Base-by-base conservation (phyloP, 164 flowering plant species). In the Dillenia turbinata region DNA sequence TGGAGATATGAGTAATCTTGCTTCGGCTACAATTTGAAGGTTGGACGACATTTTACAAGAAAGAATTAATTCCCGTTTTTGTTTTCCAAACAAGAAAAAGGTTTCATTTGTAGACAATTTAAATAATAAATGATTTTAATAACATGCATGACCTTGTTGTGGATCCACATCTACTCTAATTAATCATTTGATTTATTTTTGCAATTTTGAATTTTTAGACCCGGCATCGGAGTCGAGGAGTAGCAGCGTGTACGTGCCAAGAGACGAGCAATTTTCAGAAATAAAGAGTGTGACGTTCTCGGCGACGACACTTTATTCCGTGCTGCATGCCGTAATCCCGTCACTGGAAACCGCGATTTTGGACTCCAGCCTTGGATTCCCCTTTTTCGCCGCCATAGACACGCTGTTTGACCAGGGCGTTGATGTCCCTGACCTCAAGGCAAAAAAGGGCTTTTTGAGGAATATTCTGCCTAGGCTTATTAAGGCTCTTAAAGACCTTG, bases 251-350 rank as follows among this genome's bases (percentile, higher is more conserved):
- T 71, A 71, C 43, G 70, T 71, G 63, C 74, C 74, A 46, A 60
- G 74, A 52, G 74, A 71, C n/a, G 75, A 67, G 13, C 10, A 45
- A 16, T 71, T 71, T 49, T 13, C 71, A 11, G 65, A 67, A 15
- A 52, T 71, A 53, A 71, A 71, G 61, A 11, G 22, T 50, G 9
- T 43, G 44, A 48, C 63, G 9, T 71, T 71, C 58, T 44, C 62
- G 12, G 58, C 33, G 8, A 63, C 48, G 16, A 50, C 62, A 1
- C 44, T 54, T 7, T 12, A 49, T 43, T 59, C 61, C 5, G 64
- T 67, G 17, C 16, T 75, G 11, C 66, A 64, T 24, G 72, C 71
- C 3, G n/a, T 75, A 19, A 0, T 71, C 6, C 71, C 75, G 2
- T 2, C 55, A 2, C 12, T 75, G 13, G 57, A 59, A 44, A 12